These are phyloP conservation scores for Citrus glauca DNA, from an alignment of 345 rosid genomes.

Conservation along the genomic window DNA sequence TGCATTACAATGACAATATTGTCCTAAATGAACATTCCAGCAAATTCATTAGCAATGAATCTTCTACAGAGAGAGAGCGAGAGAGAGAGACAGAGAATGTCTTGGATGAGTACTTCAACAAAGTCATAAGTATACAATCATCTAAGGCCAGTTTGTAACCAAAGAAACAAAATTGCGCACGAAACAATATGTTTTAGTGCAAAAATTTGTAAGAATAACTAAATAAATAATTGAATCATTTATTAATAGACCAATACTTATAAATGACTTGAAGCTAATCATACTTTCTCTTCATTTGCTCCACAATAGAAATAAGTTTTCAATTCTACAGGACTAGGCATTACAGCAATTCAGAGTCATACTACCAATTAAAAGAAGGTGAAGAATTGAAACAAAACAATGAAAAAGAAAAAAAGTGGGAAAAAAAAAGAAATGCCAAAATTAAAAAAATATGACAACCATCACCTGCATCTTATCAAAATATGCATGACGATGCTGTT, in stretches of 20 bases:
- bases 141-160: background rate
- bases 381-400: background rate
- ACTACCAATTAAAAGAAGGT: background rate
- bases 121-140: background rate
- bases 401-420: too few relatives aligned
- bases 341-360: background rate
- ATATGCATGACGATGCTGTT: constrained; percentile 80
- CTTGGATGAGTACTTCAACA: background rate
- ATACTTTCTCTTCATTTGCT: background rate
- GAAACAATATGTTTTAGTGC: background rate
- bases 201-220: background rate
- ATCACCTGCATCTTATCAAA: constrained; percentile 95
- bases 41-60: background rate
- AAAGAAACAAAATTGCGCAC: background rate
- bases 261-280: background rate
- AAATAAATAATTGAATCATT: background rate
- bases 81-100: too few relatives aligned
- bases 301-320: background rate
- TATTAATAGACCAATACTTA: background rate
- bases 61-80: too few relatives aligned
- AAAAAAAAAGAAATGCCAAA: too few relatives aligned
- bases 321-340: background rate
- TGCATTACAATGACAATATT: background rate
- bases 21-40: background rate
- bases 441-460: background rate